Percentiles rank a stretch among this genome's conserved stretches.
These are phyloP conservation scores for Monosporozyma solicola DNA, from an alignment of 805 yeast species.

Conservation along the genomic window DNA sequence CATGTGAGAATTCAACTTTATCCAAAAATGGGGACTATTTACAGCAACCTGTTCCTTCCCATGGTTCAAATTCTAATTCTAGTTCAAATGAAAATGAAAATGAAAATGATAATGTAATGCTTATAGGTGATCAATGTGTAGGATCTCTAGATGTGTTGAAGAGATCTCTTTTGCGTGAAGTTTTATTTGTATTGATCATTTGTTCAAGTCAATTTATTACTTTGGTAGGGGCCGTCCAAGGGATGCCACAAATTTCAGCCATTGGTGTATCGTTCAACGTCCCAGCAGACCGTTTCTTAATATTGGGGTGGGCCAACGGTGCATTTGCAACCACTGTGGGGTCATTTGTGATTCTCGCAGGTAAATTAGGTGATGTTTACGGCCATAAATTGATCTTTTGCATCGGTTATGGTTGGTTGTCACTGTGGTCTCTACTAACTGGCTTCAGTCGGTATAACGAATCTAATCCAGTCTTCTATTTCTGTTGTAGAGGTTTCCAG, in stretches of 20 bases:
- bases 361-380: constrained; percentile 60
- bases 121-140: background rate
- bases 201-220: constrained; percentile 7
- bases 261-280: constrained; percentile 4
- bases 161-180: constrained; percentile 4
- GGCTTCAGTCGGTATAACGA: constrained; percentile 36
- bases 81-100: background rate
- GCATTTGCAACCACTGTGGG: constrained; percentile 31
- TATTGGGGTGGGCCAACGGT: constrained; percentile 12
- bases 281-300: background rate
- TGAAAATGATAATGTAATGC: too few species aligned
- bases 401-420: constrained; percentile 48
- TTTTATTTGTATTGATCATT: constrained; percentile 5
- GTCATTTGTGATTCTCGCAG: constrained; percentile 58
- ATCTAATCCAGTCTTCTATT: constrained; percentile 13
- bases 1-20: background rate
- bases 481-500: constrained; percentile 46
- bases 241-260: constrained; percentile 7
- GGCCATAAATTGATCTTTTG: constrained; percentile 49
- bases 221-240: constrained; percentile 9
- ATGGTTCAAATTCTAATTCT: background rate
- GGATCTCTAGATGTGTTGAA: background rate
- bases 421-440: constrained; percentile 52
- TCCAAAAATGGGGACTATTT: background rate
- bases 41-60: background rate